These are phyloP conservation scores for Coemansia sp. DNA, from an alignment of 192 early-diverging fungal genomes.

Conservation along the genomic window DNA sequence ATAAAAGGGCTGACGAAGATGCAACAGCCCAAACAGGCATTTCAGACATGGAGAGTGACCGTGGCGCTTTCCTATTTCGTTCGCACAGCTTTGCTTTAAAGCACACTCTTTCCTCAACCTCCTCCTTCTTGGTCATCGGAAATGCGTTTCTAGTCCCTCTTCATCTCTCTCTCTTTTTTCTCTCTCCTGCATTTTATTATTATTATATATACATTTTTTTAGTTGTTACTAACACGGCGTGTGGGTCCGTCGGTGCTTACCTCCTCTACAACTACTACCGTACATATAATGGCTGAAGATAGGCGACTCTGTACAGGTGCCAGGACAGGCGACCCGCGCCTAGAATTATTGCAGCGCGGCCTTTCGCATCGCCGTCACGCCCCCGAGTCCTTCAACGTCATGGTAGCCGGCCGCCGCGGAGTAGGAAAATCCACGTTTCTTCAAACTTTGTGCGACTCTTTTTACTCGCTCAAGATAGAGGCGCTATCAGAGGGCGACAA, in stretches of 20 bases:
- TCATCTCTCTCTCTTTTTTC: constrained; percentile 5
- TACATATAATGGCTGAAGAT: constrained; percentile 15
- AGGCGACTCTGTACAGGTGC: neutral
- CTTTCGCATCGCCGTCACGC: constrained; percentile 34
- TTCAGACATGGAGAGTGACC: neutral
- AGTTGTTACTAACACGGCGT: constrained; percentile 1
- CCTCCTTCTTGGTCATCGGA: neutral
- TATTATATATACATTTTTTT: neutral
- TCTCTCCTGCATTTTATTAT: constrained; percentile 8
- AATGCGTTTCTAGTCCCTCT: neutral
- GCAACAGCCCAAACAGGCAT: neutral
- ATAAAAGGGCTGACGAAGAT: neutral
- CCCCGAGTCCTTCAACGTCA: constrained; percentile 47
- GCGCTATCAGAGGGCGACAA: constrained; percentile 30
- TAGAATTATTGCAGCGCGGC: constrained; percentile 10
- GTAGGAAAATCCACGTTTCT: constrained; percentile 81
- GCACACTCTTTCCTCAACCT: neutral
- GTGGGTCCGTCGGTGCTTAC: neutral
- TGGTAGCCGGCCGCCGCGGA: constrained; percentile 47
- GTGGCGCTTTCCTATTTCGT: constrained; percentile 5
- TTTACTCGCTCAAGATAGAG: constrained; percentile 33
- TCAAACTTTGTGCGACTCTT: constrained; percentile 70
- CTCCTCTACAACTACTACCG: neutral
- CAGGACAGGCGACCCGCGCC: constrained; percentile 1
- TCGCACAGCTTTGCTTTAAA: neutral